Conservation (phyloP, 2,329 filamentous ascomycete genomes). For the Exophiala sideris region DNA sequence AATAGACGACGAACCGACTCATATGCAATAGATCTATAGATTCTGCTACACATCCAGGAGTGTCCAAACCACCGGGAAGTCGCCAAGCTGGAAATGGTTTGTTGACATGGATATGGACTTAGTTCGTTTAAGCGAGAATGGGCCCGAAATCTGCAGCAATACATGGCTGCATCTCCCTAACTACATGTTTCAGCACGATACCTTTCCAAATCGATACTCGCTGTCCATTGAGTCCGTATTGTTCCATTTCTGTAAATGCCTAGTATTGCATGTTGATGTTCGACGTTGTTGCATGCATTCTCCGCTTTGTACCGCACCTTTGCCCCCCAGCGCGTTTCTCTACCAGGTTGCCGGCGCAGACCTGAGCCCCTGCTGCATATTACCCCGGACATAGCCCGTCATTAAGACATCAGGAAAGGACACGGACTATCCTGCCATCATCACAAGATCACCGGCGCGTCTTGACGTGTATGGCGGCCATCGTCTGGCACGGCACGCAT, state of each 20-base stretch:
- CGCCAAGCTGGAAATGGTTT: not conserved
- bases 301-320: constrained; percentile 4
- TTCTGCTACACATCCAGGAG: too few species aligned
- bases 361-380: constrained; percentile 5
- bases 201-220: not conserved
- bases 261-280: constrained; percentile 1
- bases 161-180: not conserved
- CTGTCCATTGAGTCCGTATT: constrained; percentile 4
- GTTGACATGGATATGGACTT: too few species aligned
- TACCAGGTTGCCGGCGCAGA: constrained; percentile 16
- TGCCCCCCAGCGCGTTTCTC: constrained; percentile 10
- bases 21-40: not conserved
- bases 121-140: constrained; percentile 9
- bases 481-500: constrained; percentile 8
- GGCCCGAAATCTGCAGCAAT: not conserved
- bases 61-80: too few species aligned
- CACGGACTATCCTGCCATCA: not conserved
- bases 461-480: constrained; percentile 4
- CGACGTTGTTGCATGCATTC: not conserved
- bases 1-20: not conserved
- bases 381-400: not conserved
- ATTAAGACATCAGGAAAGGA: not conserved
- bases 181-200: constrained; percentile 1
- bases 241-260: constrained; percentile 6
- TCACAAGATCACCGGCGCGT: not conserved